Conservation (phyloP, 2,329 filamentous ascomycete species). For the Canariomyces notabilis region DNA sequence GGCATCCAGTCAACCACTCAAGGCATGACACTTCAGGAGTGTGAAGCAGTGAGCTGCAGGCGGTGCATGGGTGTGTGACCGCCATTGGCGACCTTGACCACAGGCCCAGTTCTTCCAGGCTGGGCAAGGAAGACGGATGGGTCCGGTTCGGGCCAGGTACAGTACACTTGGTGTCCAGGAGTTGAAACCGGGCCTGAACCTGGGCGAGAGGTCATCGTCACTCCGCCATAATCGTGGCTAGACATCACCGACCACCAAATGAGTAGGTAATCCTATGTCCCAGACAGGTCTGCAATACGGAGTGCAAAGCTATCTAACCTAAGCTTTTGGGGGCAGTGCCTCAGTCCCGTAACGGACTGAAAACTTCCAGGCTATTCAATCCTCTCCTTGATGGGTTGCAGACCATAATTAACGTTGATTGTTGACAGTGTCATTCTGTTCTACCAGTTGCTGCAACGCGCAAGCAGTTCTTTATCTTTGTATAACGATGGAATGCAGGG, state of each 20-base stretch:
- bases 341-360: no score
- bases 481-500: conserved; percentile 2
- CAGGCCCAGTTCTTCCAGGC: conserved; percentile 13
- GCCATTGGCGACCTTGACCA: conserved; percentile 15
- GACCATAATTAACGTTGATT: no score
- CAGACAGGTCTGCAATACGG: not conserved
- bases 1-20: conserved; percentile 23
- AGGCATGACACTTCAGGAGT: conserved; percentile 25
- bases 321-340: conserved; percentile 7
- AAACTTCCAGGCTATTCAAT: no score
- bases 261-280: no score
- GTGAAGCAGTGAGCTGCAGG: conserved; percentile 23
- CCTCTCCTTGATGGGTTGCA: no score
- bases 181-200: not conserved
- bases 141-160: not conserved
- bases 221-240: conserved; percentile 6
- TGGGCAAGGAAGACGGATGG: conserved; percentile 7
- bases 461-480: conserved; percentile 8
- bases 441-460: conserved; percentile 14
- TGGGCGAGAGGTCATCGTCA: conserved; percentile 4
- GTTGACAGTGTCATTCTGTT: no score
- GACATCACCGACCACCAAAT: not conserved
- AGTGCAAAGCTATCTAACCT: conserved; percentile 4
- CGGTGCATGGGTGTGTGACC: conserved; percentile 19
- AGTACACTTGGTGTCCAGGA: conserved; percentile 7